A percentile compares a stretch with the other conserved stretches of the same genome.
Conservation (phyloP, 495 filamentous ascomycete genomes). For the Penicillium turbatum region DNA sequence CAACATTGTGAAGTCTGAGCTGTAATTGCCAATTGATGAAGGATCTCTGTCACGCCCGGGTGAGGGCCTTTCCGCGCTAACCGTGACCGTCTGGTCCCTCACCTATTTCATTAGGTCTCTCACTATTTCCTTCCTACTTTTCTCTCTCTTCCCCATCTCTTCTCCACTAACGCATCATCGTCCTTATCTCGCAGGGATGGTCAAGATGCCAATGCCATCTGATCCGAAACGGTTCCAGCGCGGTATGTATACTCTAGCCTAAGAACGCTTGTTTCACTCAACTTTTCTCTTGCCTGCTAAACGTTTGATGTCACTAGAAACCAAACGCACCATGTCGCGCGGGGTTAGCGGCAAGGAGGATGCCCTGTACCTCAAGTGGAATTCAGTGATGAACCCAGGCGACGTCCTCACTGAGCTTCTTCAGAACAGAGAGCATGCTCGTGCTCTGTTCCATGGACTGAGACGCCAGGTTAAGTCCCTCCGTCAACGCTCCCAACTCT, state of each 20-base stretch:
- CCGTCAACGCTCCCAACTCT: constrained; percentile 30
- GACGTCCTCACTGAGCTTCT: constrained; percentile 24
- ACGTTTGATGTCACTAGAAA: neutral
- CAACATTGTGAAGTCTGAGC: too few species aligned
- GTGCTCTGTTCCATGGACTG: constrained; percentile 25
- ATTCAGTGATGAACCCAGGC: constrained; percentile 14
- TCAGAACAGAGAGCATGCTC: constrained; percentile 10
- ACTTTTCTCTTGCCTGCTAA: neutral
- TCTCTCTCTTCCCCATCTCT: too few species aligned
- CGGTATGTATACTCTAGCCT: neutral
- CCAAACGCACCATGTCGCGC: neutral
- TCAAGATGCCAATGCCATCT: neutral
- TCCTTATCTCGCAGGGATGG: neutral
- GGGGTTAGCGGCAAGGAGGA: constrained; percentile 7
- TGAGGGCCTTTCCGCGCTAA: too few species aligned
- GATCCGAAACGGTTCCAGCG: neutral
- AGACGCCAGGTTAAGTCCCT: constrained; percentile 31
- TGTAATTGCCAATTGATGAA: too few species aligned
- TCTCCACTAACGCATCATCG: neutral
- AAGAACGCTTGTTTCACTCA: neutral
- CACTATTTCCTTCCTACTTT: neutral
- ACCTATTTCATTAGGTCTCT: too few species aligned
- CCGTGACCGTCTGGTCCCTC: too few species aligned
- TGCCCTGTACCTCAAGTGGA: constrained; percentile 24
- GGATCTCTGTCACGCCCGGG: too few species aligned